Evolutionary conservation across 495 filamentous ascomycete species (phyloP).

Genomic region (Penicillium paradoxum): DNA sequence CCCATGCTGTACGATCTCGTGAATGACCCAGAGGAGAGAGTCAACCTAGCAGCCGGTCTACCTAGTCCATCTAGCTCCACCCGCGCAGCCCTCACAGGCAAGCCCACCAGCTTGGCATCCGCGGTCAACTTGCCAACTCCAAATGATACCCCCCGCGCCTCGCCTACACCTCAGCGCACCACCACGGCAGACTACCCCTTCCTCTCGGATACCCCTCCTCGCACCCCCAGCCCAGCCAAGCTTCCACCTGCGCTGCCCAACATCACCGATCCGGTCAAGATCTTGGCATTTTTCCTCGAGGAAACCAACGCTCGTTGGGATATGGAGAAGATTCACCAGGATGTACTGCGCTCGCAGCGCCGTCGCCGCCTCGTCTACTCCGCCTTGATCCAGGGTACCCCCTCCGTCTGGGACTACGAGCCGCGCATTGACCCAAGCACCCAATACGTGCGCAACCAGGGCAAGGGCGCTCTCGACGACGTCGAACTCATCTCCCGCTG

Average conservation of each 20-base stretch:
- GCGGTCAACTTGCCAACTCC: constrained; percentile 38
- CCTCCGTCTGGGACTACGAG: constrained; percentile 73
- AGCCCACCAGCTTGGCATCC: constrained; percentile 12
- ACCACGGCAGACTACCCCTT: constrained; percentile 31
- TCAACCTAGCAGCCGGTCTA: constrained; percentile 57
- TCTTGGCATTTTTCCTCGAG: constrained; percentile 54
- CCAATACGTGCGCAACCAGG: constrained; percentile 56
- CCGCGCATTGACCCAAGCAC: constrained; percentile 64
- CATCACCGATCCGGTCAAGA: constrained; percentile 41
- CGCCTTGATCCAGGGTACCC: constrained; percentile 65
- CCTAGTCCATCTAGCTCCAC: constrained; percentile 14
- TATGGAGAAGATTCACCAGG: constrained; percentile 60
- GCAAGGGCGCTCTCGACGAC: constrained; percentile 43
- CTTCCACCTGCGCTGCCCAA: constrained; percentile 28
- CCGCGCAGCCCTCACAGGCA: constrained; percentile 8
- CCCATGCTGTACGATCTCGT: constrained; percentile 73
- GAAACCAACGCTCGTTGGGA: constrained; percentile 71
- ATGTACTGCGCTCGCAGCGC: constrained; percentile 68
- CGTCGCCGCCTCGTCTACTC: constrained; percentile 66
- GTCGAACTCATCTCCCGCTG: constrained; percentile 45
- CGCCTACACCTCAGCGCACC: constrained; percentile 29
- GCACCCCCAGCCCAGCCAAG: constrained; percentile 36
- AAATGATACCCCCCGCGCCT: constrained; percentile 29
- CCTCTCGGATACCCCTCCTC: constrained; percentile 33
- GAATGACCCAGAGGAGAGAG: constrained; percentile 66